Base-by-base conservation (phyloP, 768 basidiomycete species). In the Macrolepiota fuliginosa region DNA sequence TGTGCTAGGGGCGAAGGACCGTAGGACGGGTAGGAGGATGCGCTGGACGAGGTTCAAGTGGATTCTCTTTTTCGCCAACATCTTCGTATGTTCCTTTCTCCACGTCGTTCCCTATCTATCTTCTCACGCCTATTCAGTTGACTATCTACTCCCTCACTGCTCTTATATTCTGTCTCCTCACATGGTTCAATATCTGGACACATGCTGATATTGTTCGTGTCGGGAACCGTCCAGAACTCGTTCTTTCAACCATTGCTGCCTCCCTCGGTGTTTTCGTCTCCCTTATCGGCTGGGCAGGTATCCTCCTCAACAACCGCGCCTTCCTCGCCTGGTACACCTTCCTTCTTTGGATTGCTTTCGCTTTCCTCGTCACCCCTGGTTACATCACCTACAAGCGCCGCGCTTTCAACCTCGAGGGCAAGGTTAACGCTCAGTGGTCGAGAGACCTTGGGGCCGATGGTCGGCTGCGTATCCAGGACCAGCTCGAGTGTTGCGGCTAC, bases 11-110 rank as follows among this genome's bases (percentile, higher is more conserved):
- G 32, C 22, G 42, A 61, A 54, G 27, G 40, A 54, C 29, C 74
- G 70, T 74, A 75, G 62, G 72, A 54, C 76, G 49, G 65, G 55
- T 27, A 69, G 64, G 53, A 74, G 75, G 63, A 73, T 90, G 60
- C 76, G 86, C 15, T 95, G 92, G 92, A 94, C 86, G 69, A 82
- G 78, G 64, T 94, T 94, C 81, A 94, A 95, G 71, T 93, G 91
- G 91, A 75, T 81, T 11, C 72, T 94, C 3, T 88, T 94, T 71
- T 47, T 84, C 51, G 76, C 88, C 52, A 94, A 92, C 69, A 67
- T 78, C 36, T 36, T 87, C 36, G 79, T 79, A 56, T 46, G 76
- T 70, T 10, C 32, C 37, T 39, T 63, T 35, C 52, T 45, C 58
- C 35, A 56, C 32, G 13, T 49, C 46, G 17, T 56, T n/a, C 15